Conservation (phyloP, 352 stramenopile genomes). For the Peronospora tabacina region DNA sequence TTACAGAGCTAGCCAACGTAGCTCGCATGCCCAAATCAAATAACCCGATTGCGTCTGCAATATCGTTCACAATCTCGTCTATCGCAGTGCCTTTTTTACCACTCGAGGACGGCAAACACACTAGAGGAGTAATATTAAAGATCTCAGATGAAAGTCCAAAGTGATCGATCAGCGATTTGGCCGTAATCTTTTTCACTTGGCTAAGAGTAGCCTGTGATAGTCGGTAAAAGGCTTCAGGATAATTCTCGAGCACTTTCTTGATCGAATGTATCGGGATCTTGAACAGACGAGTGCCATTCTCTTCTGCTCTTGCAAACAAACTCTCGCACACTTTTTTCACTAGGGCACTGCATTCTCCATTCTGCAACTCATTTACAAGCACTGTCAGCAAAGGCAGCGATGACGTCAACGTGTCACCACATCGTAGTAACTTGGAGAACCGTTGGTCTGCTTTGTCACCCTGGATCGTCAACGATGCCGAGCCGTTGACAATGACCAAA, state of each 20-base stretch:
- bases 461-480: constrained; percentile 54
- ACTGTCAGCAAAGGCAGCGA: constrained; percentile 56
- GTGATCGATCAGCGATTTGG: constrained; percentile 72
- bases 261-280: constrained; percentile 50
- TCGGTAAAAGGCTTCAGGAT: constrained; percentile 68
- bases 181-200: constrained; percentile 79
- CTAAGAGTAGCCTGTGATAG: constrained; percentile 63
- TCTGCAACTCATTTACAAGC: constrained; percentile 38
- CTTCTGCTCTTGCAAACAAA: constrained; percentile 42
- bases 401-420: constrained; percentile 67
- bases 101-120: constrained; percentile 24
- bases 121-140: constrained; percentile 26
- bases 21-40: constrained; percentile 31
- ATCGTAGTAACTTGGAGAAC: constrained; percentile 46
- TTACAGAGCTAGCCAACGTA: constrained; percentile 26
- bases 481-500: constrained; percentile 55
- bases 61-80: constrained; percentile 24
- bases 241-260: constrained; percentile 39
- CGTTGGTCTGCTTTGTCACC: constrained; percentile 25
- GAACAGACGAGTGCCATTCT: constrained; percentile 54
- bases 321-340: constrained; percentile 46
- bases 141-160: constrained; percentile 56
- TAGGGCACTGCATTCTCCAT: constrained; percentile 17
- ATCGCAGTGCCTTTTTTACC: constrained; percentile 8
- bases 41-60: constrained; percentile 45